A percentile compares a stretch with the other conserved stretches of the same genome.
These are phyloP conservation scores for Epichloe baconii DNA, from an alignment of 2,329 filamentous ascomycete species.

Conservation along the genomic window DNA sequence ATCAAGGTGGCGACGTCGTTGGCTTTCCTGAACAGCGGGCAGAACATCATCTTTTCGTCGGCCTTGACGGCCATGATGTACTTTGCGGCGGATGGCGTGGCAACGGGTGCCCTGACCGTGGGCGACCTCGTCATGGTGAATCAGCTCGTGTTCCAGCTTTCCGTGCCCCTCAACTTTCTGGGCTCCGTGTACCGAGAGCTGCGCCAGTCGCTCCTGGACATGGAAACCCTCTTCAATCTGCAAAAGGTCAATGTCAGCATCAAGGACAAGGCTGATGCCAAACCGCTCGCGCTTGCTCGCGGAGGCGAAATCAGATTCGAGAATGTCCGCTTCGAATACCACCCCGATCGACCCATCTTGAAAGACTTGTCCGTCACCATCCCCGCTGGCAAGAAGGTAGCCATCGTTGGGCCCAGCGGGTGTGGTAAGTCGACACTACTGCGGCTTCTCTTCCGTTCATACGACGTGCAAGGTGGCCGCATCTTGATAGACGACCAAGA, in stretches of 20 bases:
- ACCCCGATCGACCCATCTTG: slow-evolving; percentile 73
- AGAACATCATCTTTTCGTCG: slow-evolving; percentile 93
- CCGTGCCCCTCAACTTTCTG: slow-evolving; percentile 90
- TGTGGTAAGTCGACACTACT: slow-evolving; percentile 94
- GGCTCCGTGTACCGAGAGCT: slow-evolving; percentile 97
- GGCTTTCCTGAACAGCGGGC: slow-evolving; percentile 83
- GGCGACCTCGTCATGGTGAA: slow-evolving; percentile 98
- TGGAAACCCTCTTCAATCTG: slow-evolving; percentile 96
- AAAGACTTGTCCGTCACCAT: slow-evolving; percentile 77
- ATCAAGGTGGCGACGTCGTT: slow-evolving; percentile 95
- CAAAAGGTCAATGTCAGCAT: slow-evolving; percentile 92
- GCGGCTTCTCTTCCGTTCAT: slow-evolving; percentile 83
- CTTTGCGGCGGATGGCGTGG: slow-evolving; percentile 80
- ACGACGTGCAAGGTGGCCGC: slow-evolving; percentile 73
- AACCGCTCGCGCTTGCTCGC: slow-evolving; percentile 54
- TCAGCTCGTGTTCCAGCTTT: slow-evolving; percentile 95
- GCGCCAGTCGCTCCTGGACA: slow-evolving; percentile 85
- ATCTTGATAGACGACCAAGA: slow-evolving; percentile 92
- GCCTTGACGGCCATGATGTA: slow-evolving; percentile 98
- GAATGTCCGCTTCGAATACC: slow-evolving; percentile 89
- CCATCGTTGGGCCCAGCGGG: slow-evolving; percentile 86
- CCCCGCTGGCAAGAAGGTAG: slow-evolving; percentile 89
- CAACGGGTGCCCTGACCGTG: slow-evolving; percentile 67
- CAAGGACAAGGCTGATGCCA: slow-evolving; percentile 62
- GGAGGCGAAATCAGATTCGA: slow-evolving; percentile 90